Evolutionary conservation across 495 filamentous ascomycete genomes (phyloP).

Genomic region (Beverwykella pulmonaria): DNA sequence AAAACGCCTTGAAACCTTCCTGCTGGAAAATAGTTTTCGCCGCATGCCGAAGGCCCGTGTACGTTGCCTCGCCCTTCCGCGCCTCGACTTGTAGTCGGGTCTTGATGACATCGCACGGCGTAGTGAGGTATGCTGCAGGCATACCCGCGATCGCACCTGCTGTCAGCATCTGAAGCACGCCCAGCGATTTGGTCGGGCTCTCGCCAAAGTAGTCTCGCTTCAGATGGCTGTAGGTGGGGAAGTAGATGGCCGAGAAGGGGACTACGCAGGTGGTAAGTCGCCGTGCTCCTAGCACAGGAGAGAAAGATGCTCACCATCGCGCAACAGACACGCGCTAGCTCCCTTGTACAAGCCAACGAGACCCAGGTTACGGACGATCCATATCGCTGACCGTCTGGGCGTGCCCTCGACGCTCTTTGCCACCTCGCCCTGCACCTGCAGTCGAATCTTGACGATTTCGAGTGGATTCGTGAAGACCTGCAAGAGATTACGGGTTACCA

Average conservation of each 20-base stretch:
- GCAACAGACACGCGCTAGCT: conserved; percentile 91
- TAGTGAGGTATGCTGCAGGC: conserved; percentile 97
- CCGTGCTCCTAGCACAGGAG: neutral
- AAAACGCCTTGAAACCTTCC: conserved; percentile 94
- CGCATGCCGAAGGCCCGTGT: conserved; percentile 84
- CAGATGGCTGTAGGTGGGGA: conserved; percentile 92
- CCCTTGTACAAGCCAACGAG: conserved; percentile 97
- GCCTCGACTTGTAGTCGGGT: conserved; percentile 96
- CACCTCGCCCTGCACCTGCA: conserved; percentile 96
- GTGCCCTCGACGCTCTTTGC: conserved; percentile 83
- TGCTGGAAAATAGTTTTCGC: conserved; percentile 81
- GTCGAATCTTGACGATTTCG: conserved; percentile 98
- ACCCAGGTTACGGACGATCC: conserved; percentile 95
- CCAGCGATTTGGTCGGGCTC: conserved; percentile 82
- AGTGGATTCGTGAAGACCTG: conserved; percentile 96
- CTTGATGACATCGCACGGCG: conserved; percentile 98
- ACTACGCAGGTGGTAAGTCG: conserved; percentile 50
- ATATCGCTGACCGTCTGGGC: conserved; percentile 87
- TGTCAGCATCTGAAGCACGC: conserved; percentile 87
- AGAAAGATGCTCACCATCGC: conserved; percentile 58
- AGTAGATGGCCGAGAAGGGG: conserved; percentile 98
- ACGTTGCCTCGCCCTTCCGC: conserved; percentile 85
- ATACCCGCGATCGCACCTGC: conserved; percentile 97
- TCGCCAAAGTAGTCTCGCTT: conserved; percentile 95
- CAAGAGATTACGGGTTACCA: neutral